Conservation (phyloP, 192 early-diverging fungal genomes). For the Diversispora epigaea region DNA sequence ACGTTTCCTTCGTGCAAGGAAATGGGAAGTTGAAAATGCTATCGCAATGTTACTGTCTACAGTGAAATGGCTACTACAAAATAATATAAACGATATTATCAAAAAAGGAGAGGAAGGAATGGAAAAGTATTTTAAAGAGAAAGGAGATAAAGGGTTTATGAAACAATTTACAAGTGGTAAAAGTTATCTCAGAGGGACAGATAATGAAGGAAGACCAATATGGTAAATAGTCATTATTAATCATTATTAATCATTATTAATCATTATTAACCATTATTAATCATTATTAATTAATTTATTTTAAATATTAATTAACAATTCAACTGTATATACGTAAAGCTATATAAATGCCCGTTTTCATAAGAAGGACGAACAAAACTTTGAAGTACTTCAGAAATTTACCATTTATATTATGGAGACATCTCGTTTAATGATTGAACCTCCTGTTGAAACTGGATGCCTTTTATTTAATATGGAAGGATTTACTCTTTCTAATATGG, state of each 20-base stretch:
- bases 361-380: constrained; percentile 58
- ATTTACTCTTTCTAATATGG: constrained; percentile 46
- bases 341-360: constrained; percentile 53
- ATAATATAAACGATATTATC: constrained; percentile 51
- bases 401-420: constrained; percentile 76
- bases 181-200: constrained; percentile 50
- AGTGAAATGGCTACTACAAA: constrained; percentile 73
- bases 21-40: constrained; percentile 81
- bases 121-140: constrained; percentile 15
- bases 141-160: constrained; percentile 29
- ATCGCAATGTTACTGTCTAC: constrained; percentile 67
- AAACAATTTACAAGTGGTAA: constrained; percentile 51
- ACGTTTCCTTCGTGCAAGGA: constrained; percentile 83
- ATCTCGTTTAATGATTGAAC: constrained; percentile 59
- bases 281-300: neutral
- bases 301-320: neutral
- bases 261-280: neutral
- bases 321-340: constrained; percentile 29
- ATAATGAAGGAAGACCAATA: constrained; percentile 50
- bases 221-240: constrained; percentile 41
- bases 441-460: constrained; percentile 64
- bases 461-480: constrained; percentile 48
- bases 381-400: constrained; percentile 64
- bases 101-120: constrained; percentile 15
- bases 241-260: neutral